Conservation (phyloP, 2,329 filamentous ascomycete genomes). For the Colletotrichum orbiculare region DNA sequence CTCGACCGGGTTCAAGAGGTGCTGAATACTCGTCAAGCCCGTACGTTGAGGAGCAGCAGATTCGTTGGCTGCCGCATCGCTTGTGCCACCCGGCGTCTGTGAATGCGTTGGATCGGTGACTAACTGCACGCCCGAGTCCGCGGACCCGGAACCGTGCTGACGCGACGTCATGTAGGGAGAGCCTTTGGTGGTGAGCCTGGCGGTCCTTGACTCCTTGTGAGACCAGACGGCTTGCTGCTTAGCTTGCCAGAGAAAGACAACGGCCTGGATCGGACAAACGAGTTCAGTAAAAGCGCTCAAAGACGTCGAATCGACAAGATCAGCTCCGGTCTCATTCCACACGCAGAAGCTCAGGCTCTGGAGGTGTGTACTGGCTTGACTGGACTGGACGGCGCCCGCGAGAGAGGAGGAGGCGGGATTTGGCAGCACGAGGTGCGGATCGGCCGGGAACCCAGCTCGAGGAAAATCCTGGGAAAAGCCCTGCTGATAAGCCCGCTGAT, state of each 20-base stretch:
- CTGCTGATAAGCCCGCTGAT: slow-evolving; percentile 3
- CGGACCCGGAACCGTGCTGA: slow-evolving; percentile 18
- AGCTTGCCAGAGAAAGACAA: no score
- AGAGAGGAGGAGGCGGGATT: background rate
- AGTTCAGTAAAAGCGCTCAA: no score
- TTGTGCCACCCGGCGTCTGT: background rate
- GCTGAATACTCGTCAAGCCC: slow-evolving; percentile 20
- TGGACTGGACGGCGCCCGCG: background rate
- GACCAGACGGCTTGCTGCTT: no score
- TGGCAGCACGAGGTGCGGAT: slow-evolving; percentile 15
- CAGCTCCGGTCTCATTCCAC: no score
- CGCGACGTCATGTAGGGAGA: slow-evolving; percentile 18
- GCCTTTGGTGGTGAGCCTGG: background rate
- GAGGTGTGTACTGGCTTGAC: no score
- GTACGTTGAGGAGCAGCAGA: slow-evolving; percentile 7
- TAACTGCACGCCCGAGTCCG: slow-evolving; percentile 13
- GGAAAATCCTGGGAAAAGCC: slow-evolving; percentile 22
- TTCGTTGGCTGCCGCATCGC: background rate
- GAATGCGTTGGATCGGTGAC: background rate
- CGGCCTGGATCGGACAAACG: no score
- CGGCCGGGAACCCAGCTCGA: slow-evolving; percentile 19
- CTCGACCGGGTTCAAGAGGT: slow-evolving; percentile 35
- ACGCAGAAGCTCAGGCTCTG: no score
- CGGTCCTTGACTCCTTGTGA: no score
- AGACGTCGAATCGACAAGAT: no score